A percentile compares a stretch with the other conserved stretches of the same genome.
Conservation (phyloP, 768 basidiomycete species). For the Pulveroboletus frians region DNA sequence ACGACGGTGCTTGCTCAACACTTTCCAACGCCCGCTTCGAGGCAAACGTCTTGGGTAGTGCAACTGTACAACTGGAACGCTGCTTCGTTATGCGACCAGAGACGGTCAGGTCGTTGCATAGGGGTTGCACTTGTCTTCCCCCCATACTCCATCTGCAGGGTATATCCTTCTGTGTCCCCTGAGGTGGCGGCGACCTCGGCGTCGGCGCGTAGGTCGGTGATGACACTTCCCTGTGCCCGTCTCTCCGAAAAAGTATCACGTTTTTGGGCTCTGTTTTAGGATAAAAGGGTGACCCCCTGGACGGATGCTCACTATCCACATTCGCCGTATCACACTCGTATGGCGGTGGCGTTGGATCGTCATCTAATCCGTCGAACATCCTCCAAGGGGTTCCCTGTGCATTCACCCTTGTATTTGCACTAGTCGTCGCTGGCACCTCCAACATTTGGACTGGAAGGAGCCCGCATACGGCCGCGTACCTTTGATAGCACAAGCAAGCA, state of each 20-base stretch:
- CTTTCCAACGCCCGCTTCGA: neutral
- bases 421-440: too few species aligned
- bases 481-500: neutral
- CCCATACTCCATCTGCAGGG: neutral
- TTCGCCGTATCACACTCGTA: neutral
- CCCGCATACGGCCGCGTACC: neutral
- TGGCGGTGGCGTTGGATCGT: neutral
- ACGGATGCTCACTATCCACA: neutral
- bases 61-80: neutral
- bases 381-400: too few species aligned
- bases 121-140: neutral
- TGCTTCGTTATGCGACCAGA: constrained; percentile 2
- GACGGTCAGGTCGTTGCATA: constrained; percentile 8
- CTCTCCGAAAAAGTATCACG: neutral
- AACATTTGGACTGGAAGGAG: neutral
- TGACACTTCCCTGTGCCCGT: too few species aligned
- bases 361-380: neutral
- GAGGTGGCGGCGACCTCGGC: neutral
- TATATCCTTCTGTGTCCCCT: neutral
- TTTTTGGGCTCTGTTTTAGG: neutral
- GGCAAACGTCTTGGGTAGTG: too few species aligned
- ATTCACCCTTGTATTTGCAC: neutral
- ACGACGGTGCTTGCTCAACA: neutral
- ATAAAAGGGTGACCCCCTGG: neutral
- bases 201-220: neutral